Conservation (phyloP, 78 protist genomes). For the Neovahlkampfia damariscottae region DNA sequence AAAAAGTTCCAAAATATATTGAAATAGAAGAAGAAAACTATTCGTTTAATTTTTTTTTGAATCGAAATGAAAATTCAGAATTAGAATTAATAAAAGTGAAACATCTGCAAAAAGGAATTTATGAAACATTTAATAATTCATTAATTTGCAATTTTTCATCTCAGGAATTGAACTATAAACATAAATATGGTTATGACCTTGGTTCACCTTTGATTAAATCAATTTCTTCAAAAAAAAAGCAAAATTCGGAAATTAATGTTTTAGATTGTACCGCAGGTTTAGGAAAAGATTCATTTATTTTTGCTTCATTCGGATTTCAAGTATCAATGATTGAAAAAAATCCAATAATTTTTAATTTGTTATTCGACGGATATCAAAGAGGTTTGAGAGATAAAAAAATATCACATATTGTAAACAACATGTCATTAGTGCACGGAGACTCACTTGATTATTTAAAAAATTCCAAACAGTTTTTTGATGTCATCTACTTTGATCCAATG, state of each 20-base stretch:
- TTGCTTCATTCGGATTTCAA: not conserved
- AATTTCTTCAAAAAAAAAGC: not conserved
- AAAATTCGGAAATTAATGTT: not conserved
- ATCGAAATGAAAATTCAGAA: too few species aligned
- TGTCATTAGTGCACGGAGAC: not conserved
- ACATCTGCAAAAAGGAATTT: too few species aligned
- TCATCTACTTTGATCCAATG: not conserved
- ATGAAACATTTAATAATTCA: too few species aligned
- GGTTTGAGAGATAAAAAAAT: too few species aligned
- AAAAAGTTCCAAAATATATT: too few species aligned
- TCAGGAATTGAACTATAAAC: too few species aligned
- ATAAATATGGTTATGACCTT: not conserved
- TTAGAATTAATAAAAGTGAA: too few species aligned
- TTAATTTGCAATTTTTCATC: too few species aligned
- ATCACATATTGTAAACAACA: not conserved
- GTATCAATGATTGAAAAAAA: not conserved
- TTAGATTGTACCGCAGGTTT: not conserved
- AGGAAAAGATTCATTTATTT: not conserved
- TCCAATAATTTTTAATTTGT: not conserved
- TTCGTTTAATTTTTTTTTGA: too few species aligned
- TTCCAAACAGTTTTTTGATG: not conserved
- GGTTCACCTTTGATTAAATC: not conserved
- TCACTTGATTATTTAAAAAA: not conserved
- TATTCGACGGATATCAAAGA: not conserved
- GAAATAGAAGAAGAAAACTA: too few species aligned